These are phyloP conservation scores for Termitomyces sp. DNA, from an alignment of 768 basidiomycete genomes.

Conservation along the genomic window DNA sequence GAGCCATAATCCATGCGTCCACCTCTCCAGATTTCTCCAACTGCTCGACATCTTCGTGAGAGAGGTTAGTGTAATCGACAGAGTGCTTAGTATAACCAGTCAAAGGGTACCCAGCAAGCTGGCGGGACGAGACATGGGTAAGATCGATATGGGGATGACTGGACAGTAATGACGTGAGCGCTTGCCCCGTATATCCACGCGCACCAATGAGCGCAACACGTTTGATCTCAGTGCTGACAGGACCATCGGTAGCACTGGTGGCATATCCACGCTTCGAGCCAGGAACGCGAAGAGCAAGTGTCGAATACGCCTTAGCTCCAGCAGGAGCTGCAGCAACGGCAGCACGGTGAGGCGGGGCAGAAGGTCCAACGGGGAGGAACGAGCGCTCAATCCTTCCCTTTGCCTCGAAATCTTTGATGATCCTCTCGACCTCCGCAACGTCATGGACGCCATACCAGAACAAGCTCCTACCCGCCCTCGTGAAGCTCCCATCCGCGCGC, in stretches of 20 bases:
- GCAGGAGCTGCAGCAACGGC: constrained; percentile 23
- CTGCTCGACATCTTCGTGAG: constrained; percentile 69
- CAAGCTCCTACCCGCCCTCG: constrained; percentile 86
- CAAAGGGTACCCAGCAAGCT: constrained; percentile 80
- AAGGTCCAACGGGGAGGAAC: constrained; percentile 85
- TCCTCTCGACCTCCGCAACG: constrained; percentile 85
- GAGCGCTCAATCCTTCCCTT: constrained; percentile 84
- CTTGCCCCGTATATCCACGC: constrained; percentile 93
- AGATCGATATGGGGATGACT: constrained; percentile 86
- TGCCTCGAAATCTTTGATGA: constrained; percentile 70
- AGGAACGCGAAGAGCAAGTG: constrained; percentile 47
- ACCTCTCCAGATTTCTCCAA: constrained; percentile 91
- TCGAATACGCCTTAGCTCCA: constrained; percentile 58
- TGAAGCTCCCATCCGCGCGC: constrained; percentile 96
- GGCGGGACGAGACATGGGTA: constrained; percentile 95
- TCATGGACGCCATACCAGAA: constrained; percentile 98
- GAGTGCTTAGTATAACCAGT: constrained; percentile 76
- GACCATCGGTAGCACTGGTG: constrained; percentile 46
- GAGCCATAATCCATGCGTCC: constrained; percentile 98
- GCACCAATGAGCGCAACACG: constrained; percentile 94
- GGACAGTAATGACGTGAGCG: constrained; percentile 83
- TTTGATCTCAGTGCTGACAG: constrained; percentile 62
- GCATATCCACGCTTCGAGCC: constrained; percentile 75
- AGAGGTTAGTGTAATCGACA: constrained; percentile 80
- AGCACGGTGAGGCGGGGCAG: constrained; percentile 54